phyloP scores from a whole-genome alignment of 1,284 basidiomycete genomes.

The Ustilago loliicola region DNA sequence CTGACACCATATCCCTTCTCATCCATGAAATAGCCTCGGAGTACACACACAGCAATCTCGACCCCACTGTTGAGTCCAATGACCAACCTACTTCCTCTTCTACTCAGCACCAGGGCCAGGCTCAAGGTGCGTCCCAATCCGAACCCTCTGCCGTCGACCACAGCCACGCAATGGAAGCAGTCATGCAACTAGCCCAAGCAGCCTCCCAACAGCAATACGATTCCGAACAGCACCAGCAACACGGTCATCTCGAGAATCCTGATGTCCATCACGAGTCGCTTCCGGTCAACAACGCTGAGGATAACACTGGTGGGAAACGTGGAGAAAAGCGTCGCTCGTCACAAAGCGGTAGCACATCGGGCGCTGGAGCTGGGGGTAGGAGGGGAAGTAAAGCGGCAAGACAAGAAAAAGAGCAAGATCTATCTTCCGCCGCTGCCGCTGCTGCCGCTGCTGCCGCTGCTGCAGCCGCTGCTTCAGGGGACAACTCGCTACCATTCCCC shows the following conservation, averaged over 20 bases:
- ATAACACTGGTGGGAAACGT: not conserved
- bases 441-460: conserved; percentile 22
- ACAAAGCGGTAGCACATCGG: not conserved
- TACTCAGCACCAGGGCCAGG: not conserved
- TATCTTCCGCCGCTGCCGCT: conserved; percentile 22
- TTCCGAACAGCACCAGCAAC: conserved; percentile 31
- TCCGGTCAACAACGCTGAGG: conserved; percentile 27
- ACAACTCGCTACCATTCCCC: conserved; percentile 18
- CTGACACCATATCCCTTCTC: conserved; percentile 6
- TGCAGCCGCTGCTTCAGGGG: conserved; percentile 10
- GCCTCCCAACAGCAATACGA: conserved; percentile 53
- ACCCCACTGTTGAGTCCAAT: conserved; percentile 14
- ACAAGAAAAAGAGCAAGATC: conserved; percentile 20
- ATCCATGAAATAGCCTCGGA: conserved; percentile 32
- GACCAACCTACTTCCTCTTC: not conserved
- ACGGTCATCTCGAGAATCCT: conserved; percentile 27
- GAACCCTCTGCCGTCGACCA: conserved; percentile 13
- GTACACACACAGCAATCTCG: conserved; percentile 46
- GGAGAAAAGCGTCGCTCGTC: conserved; percentile 36
- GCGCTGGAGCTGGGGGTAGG: not conserved
- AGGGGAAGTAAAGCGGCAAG: conserved; percentile 23
- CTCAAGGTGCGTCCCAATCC: conserved; percentile 3
- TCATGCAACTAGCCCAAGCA: conserved; percentile 53
- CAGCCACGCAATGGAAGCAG: conserved; percentile 41
- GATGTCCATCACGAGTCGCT: conserved; percentile 28